Evolutionary conservation across 2,329 filamentous ascomycete genomes (phyloP).

Genomic region (Pseudohalonectria lignicola): DNA sequence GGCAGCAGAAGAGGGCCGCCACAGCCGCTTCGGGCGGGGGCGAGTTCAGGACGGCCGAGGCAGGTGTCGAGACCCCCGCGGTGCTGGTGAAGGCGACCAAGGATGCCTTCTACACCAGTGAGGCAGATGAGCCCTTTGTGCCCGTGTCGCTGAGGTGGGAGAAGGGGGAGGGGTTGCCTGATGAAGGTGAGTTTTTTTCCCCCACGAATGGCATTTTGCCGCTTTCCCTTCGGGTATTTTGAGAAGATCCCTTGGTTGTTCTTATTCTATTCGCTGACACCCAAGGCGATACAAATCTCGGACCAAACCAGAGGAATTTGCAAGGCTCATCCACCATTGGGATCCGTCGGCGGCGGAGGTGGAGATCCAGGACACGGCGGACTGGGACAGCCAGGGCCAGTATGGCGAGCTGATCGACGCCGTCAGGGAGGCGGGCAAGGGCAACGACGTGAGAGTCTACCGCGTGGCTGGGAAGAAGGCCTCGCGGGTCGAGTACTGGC

Average conservation of each 20-base stretch:
- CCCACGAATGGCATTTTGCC: no score
- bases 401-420: slow-evolving; percentile 62
- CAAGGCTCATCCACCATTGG: slow-evolving; percentile 51
- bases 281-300: no score
- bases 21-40: not conserved
- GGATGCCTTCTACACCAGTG: slow-evolving; percentile 61
- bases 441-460: slow-evolving; percentile 66
- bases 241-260: not conserved
- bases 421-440: slow-evolving; percentile 50
- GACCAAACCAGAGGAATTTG: slow-evolving; percentile 53
- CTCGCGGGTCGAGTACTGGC: slow-evolving; percentile 67
- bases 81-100: slow-evolving; percentile 37
- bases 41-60: slow-evolving; percentile 40
- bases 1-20: slow-evolving; percentile 18
- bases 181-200: slow-evolving; percentile 40
- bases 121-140: slow-evolving; percentile 79
- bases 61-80: slow-evolving; percentile 48
- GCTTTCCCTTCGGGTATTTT: slow-evolving; percentile 2
- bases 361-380: slow-evolving; percentile 52
- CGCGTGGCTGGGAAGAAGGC: slow-evolving; percentile 46
- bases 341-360: slow-evolving; percentile 44
- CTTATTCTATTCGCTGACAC: no score
- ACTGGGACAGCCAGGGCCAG: slow-evolving; percentile 63
- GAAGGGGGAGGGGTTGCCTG: slow-evolving; percentile 39
- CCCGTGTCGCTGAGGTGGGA: slow-evolving; percentile 57